Conservation (phyloP, 495 filamentous ascomycete genomes). For the Penicillium fimorum region DNA sequence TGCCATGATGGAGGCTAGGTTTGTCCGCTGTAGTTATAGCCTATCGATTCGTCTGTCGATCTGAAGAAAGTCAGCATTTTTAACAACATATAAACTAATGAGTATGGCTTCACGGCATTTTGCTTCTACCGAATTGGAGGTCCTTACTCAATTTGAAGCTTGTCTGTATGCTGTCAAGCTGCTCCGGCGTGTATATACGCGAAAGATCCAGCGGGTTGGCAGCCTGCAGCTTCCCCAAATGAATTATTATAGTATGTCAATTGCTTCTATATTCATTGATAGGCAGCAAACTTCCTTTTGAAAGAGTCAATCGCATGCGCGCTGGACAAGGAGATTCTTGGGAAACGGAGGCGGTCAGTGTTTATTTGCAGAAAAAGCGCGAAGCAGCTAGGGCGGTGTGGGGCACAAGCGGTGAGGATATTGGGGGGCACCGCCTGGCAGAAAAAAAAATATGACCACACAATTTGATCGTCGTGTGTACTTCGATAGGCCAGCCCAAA, state of each 20-base stretch:
- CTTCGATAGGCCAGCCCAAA: constrained; percentile 10
- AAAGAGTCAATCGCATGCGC: neutral
- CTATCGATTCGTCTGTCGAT: neutral
- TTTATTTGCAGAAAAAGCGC: constrained; percentile 19
- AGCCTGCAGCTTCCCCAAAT: neutral
- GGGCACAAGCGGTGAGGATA: constrained; percentile 18
- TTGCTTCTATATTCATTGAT: neutral
- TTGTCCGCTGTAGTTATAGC: neutral
- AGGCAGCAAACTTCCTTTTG: neutral
- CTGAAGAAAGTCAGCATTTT: neutral
- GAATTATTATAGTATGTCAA: neutral
- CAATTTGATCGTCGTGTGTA: constrained; percentile 31
- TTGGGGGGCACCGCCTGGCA: constrained; percentile 27
- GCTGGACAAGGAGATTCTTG: constrained; percentile 2
- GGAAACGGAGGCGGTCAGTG: constrained; percentile 1
- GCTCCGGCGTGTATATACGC: neutral
- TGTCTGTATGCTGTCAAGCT: neutral
- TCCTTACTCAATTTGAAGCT: neutral
- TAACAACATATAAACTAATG: neutral
- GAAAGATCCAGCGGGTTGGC: too few species aligned
- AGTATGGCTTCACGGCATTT: neutral
- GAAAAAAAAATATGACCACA: constrained; percentile 39
- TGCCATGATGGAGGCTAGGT: constrained; percentile 27
- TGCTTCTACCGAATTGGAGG: neutral
- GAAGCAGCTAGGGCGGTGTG: constrained; percentile 26